phyloP scores from a whole-genome alignment of 352 stramenopile species.

The Vaucheria bursata region DNA sequence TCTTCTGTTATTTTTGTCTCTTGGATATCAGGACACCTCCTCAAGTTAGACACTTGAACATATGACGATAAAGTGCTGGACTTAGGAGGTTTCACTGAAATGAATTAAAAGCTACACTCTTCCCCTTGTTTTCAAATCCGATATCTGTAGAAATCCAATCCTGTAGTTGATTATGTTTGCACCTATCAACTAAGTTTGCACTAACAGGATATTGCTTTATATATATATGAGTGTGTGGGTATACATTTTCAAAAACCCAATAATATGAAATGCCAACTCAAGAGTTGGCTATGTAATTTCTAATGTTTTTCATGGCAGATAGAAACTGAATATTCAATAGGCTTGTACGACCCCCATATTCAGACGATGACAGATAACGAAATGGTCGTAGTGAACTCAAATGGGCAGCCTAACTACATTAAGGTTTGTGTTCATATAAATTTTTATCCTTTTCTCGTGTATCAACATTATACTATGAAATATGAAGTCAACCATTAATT shows the following conservation, averaged over 20 bases:
- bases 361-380: background rate
- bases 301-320: background rate
- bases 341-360: background rate
- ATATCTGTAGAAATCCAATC: no score
- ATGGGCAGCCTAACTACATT: background rate
- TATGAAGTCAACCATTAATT: no score
- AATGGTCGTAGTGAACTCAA: background rate
- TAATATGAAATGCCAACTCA: background rate
- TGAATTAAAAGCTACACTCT: no score
- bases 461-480: no score
- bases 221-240: background rate
- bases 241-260: background rate
- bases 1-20: no score
- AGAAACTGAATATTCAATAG: background rate
- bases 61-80: no score
- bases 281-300: background rate
- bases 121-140: no score
- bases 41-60: no score
- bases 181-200: background rate
- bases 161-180: background rate
- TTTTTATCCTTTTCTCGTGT: no score
- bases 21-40: no score
- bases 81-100: no score
- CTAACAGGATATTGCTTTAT: background rate
- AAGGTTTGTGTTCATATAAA: no score